Conservation (phyloP, 1,139 yeast species). For the Taphrina deformans region DNA sequence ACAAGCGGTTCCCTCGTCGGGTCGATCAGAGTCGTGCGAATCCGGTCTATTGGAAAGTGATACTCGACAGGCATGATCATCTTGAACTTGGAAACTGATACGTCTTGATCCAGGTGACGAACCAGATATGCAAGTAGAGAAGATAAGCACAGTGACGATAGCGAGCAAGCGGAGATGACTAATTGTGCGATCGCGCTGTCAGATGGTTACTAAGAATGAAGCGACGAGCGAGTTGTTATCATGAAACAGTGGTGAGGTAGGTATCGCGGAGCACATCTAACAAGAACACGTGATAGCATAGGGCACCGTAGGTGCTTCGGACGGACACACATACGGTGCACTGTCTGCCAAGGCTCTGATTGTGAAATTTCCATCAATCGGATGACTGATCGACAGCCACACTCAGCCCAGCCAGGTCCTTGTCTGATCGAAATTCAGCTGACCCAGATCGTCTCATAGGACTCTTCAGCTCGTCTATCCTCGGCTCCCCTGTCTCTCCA, state of each 20-base stretch:
- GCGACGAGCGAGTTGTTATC: background rate
- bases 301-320: too few relatives aligned
- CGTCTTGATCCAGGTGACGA: background rate
- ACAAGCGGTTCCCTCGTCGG: conserved; percentile 84
- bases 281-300: background rate
- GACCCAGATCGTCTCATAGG: background rate
- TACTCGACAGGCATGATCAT: conserved; percentile 48
- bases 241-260: background rate
- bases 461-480: background rate
- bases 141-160: too few relatives aligned
- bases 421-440: too few relatives aligned
- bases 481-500: background rate
- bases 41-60: conserved; percentile 79
- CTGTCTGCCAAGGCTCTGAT: background rate
- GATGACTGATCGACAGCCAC: background rate
- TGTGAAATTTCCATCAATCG: background rate
- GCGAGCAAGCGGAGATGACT: too few relatives aligned
- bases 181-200: too few relatives aligned
- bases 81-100: background rate
- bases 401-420: too few relatives aligned
- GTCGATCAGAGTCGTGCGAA: conserved; percentile 69
- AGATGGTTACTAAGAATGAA: background rate
- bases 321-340: too few relatives aligned
- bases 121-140: too few relatives aligned
- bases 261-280: background rate